A percentile compares a stretch with the other conserved stretches of the same genome.
phyloP scores from a whole-genome alignment of 2,329 filamentous ascomycete genomes.

The Thelonectria olida region DNA sequence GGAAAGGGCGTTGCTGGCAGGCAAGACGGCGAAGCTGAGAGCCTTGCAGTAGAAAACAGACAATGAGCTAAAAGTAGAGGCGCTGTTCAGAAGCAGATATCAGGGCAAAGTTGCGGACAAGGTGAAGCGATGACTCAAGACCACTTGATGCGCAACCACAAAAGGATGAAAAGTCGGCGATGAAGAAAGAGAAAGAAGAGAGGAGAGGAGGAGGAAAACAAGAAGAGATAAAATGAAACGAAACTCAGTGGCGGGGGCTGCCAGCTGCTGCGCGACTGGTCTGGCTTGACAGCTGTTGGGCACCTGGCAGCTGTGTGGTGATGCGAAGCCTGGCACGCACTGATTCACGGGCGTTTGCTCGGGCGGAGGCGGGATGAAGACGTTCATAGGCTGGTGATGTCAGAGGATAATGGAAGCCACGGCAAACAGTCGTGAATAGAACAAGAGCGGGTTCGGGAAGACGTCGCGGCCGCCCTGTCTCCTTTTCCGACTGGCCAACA shows the following conservation, averaged over 20 bases:
- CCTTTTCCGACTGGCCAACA: too few species aligned
- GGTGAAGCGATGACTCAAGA: neutral
- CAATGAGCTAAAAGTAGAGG: neutral
- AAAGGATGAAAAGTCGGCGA: neutral
- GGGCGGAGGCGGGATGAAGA: neutral
- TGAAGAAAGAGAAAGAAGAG: neutral
- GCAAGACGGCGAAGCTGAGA: neutral
- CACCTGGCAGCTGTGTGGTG: neutral
- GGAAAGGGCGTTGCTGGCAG: neutral
- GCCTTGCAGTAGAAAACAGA: neutral
- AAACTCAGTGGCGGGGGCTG: neutral
- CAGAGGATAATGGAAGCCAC: neutral
- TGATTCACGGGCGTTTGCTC: too few species aligned
- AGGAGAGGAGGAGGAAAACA: neutral
- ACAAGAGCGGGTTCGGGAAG: too few species aligned
- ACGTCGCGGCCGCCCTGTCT: too few species aligned
- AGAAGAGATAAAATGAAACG: neutral
- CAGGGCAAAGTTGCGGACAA: neutral
- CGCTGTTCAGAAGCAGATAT: neutral
- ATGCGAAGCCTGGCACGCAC: neutral
- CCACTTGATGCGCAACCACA: constrained; percentile 4
- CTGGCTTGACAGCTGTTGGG: neutral
- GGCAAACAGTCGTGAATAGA: neutral
- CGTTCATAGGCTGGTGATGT: neutral
- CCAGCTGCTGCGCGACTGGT: constrained; percentile 1